Conservation (phyloP, 2,329 filamentous ascomycete species). For the Colletotrichum abscissum region DNA sequence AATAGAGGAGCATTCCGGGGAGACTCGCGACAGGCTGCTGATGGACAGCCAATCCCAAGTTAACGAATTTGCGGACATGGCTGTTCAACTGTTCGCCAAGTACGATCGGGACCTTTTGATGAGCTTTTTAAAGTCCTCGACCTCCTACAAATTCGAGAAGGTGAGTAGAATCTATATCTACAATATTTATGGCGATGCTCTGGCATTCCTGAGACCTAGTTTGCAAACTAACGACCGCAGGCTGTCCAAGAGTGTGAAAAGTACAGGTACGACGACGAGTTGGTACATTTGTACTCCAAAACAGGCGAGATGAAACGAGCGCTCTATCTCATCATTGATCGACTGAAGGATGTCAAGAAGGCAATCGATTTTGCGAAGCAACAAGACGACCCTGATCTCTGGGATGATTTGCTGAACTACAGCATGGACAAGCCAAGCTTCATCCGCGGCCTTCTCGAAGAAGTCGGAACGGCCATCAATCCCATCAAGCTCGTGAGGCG, state of each 20-base stretch:
- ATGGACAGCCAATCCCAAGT: constrained; percentile 76
- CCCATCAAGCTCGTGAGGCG: constrained; percentile 89
- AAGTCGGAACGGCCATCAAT: constrained; percentile 93
- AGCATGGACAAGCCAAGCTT: constrained; percentile 98
- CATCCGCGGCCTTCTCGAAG: constrained; percentile 89
- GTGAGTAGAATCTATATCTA: constrained; percentile 43
- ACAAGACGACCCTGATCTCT: constrained; percentile 90
- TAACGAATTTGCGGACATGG: constrained; percentile 87
- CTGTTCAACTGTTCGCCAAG: constrained; percentile 85
- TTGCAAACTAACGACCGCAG: constrained; percentile 45
- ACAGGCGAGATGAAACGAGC: constrained; percentile 94
- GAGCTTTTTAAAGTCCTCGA: constrained; percentile 86
- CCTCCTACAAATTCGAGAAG: constrained; percentile 88
- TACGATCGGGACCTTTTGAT: constrained; percentile 86
- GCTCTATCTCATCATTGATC: constrained; percentile 91
- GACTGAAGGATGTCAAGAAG: constrained; percentile 89
- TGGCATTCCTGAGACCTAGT: neutral
- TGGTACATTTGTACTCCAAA: constrained; percentile 96
- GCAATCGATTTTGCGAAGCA: constrained; percentile 96
- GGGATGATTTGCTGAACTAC: constrained; percentile 94
- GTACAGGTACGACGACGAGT: constrained; percentile 85
- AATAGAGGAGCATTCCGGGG: constrained; percentile 63
- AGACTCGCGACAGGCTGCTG: constrained; percentile 66
- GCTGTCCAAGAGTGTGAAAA: constrained; percentile 83
- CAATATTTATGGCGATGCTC: neutral